Evolutionary conservation across 805 yeast genomes (phyloP).

Genomic region (Hanseniaspora mollemarum): DNA sequence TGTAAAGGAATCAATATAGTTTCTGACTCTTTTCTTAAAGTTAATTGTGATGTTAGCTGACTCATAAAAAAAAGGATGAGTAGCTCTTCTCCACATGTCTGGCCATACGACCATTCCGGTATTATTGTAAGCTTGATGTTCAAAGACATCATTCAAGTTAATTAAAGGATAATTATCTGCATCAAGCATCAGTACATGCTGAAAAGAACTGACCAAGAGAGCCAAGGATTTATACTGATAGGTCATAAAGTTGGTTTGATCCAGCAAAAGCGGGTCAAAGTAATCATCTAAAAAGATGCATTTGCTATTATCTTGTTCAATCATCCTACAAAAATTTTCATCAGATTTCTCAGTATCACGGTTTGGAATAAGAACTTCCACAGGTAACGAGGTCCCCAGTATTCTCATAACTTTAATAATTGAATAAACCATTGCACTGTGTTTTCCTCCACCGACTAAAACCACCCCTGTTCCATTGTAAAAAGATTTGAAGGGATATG

Average conservation of each 20-base stretch:
- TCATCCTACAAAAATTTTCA: slow-evolving; percentile 53
- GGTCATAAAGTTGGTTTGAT: slow-evolving; percentile 39
- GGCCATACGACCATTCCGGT: slow-evolving; percentile 64
- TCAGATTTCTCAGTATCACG: slow-evolving; percentile 49
- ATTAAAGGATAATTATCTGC: slow-evolving; percentile 64
- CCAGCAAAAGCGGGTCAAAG: slow-evolving; percentile 37
- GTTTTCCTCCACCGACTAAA: slow-evolving; percentile 70
- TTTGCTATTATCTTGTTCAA: slow-evolving; percentile 39
- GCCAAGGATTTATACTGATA: slow-evolving; percentile 65
- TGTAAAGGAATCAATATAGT: slow-evolving; percentile 28
- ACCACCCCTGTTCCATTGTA: slow-evolving; percentile 38
- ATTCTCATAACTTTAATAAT: slow-evolving; percentile 52
- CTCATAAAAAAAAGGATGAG: slow-evolving; percentile 59
- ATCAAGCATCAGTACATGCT: slow-evolving; percentile 59
- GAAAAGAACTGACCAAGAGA: slow-evolving; percentile 57
- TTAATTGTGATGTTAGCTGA: slow-evolving; percentile 50
- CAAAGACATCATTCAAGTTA: slow-evolving; percentile 51
- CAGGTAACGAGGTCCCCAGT: slow-evolving; percentile 51
- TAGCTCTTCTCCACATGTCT: slow-evolving; percentile 78
- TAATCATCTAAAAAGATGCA: slow-evolving; percentile 57
- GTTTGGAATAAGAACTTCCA: slow-evolving; percentile 63
- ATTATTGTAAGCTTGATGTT: slow-evolving; percentile 41
- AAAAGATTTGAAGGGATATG: background rate
- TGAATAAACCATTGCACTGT: slow-evolving; percentile 56
- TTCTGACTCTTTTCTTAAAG: slow-evolving; percentile 30